Evolutionary conservation across 768 basidiomycete genomes (phyloP).

Genomic region (Astraeus odoratus): DNA sequence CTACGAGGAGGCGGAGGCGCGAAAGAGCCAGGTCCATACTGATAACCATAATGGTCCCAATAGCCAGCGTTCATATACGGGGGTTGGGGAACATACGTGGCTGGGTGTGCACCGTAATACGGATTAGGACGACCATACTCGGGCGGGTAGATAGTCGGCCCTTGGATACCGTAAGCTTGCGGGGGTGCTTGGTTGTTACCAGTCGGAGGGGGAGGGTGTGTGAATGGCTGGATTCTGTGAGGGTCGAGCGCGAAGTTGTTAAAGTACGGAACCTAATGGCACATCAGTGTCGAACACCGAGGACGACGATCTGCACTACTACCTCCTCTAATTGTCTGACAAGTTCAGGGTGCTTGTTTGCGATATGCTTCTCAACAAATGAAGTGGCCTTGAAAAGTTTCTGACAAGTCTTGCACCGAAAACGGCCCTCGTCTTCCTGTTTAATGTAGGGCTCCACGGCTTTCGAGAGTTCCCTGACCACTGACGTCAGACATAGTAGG

Average conservation of each 20-base stretch:
- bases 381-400: constrained; percentile 97
- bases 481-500: constrained; percentile 11
- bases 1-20: constrained; percentile 39
- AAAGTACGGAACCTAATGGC: constrained; percentile 71
- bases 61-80: constrained; percentile 34
- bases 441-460: constrained; percentile 77
- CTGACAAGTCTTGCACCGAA: constrained; percentile 91
- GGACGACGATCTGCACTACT: constrained; percentile 19
- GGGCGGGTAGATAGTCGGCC: constrained; percentile 44
- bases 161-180: constrained; percentile 79
- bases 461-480: constrained; percentile 68
- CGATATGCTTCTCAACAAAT: constrained; percentile 96
- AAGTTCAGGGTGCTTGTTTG: constrained; percentile 87
- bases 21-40: constrained; percentile 33
- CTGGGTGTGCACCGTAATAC: constrained; percentile 33
- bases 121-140: constrained; percentile 35
- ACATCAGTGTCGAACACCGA: constrained; percentile 11
- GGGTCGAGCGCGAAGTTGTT: constrained; percentile 97
- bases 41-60: constrained; percentile 42
- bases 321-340: constrained; percentile 84
- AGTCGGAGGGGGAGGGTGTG: constrained; percentile 62
- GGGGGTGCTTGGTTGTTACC: constrained; percentile 75
- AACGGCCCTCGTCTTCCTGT: constrained; percentile 96
- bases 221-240: constrained; percentile 81
- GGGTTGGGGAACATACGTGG: constrained; percentile 27